phyloP scores from a whole-genome alignment of 768 basidiomycete species.

The Podaxis sp. region DNA sequence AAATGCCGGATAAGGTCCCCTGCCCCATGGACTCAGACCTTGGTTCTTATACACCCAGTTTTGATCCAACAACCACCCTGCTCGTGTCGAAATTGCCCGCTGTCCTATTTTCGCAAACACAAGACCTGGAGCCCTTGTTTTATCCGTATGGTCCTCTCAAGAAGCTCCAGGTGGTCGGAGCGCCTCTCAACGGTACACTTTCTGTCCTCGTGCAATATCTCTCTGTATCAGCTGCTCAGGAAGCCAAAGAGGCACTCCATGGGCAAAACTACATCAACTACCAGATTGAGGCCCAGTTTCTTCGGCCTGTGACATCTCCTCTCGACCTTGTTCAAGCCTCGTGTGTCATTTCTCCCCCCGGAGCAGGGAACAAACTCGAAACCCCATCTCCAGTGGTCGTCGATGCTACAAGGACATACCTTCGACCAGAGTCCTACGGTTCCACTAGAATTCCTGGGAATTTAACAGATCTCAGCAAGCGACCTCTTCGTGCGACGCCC shows the following conservation, averaged over 20 bases:
- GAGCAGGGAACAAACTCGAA: not conserved
- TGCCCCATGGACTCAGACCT: slow-evolving; percentile 26
- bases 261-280: slow-evolving; percentile 60
- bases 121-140: slow-evolving; percentile 72
- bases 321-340: slow-evolving; percentile 1
- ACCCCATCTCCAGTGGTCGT: not conserved
- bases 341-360: not conserved
- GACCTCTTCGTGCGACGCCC: slow-evolving; percentile 9
- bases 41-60: slow-evolving; percentile 30
- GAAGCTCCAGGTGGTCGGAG: slow-evolving; percentile 52
- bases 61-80: slow-evolving; percentile 47
- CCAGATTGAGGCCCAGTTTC: slow-evolving; percentile 33
- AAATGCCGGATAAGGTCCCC: slow-evolving; percentile 29
- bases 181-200: slow-evolving; percentile 37
- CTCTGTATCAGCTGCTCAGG: slow-evolving; percentile 50
- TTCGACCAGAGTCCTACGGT: not conserved
- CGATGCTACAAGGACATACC: not conserved
- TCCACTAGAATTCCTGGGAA: not conserved
- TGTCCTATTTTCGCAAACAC: slow-evolving; percentile 61
- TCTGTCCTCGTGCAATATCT: slow-evolving; percentile 67
- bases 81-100: slow-evolving; percentile 66
- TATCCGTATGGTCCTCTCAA: slow-evolving; percentile 71
- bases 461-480: not conserved
- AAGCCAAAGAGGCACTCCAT: slow-evolving; percentile 61
- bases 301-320: slow-evolving; percentile 20